These are phyloP conservation scores for Saprolegnia parasitica DNA, from an alignment of 352 stramenopile genomes.

Conservation along the genomic window DNA sequence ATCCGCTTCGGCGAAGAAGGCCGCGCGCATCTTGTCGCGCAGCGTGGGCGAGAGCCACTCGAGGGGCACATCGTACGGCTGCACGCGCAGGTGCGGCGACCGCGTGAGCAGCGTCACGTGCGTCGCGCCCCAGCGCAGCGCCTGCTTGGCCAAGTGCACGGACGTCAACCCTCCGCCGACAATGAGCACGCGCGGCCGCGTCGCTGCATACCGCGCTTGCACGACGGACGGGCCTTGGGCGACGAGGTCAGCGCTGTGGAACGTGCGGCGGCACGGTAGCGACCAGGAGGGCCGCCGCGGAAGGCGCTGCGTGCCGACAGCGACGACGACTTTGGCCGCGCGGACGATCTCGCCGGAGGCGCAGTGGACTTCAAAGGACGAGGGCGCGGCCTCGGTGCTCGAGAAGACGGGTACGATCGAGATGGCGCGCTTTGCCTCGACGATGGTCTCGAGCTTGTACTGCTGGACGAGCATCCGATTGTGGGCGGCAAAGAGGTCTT, in stretches of 20 bases:
- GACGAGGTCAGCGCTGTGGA: conserved; percentile 15
- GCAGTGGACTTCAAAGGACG: conserved; percentile 9
- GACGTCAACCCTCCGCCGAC: conserved; percentile 25
- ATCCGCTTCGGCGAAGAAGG: conserved; percentile 15
- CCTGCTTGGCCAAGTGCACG: conserved; percentile 17
- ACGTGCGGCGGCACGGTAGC: background rate
- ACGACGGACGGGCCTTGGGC: background rate
- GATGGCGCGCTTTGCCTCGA: background rate
- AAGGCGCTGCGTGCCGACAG: conserved; percentile 18
- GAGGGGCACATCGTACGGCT: conserved; percentile 27
- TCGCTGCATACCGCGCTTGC: conserved; percentile 1
- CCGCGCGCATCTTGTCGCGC: conserved; percentile 24
- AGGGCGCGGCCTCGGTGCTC: background rate
- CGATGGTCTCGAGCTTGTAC: conserved; percentile 4
- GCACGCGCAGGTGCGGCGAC: background rate
- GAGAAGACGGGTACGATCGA: background rate
- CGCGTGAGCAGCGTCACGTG: conserved; percentile 23
- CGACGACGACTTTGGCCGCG: conserved; percentile 23
- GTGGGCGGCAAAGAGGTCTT: conserved; percentile 18
- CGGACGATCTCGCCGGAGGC: background rate
- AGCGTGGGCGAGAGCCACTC: conserved; percentile 26
- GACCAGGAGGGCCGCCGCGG: conserved; percentile 15
- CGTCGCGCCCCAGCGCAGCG: conserved; percentile 12
- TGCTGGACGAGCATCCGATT: background rate
- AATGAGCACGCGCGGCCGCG: conserved; percentile 5